phyloP scores from a whole-genome alignment of 306 rosid genomes.

The Malus orientalis region DNA sequence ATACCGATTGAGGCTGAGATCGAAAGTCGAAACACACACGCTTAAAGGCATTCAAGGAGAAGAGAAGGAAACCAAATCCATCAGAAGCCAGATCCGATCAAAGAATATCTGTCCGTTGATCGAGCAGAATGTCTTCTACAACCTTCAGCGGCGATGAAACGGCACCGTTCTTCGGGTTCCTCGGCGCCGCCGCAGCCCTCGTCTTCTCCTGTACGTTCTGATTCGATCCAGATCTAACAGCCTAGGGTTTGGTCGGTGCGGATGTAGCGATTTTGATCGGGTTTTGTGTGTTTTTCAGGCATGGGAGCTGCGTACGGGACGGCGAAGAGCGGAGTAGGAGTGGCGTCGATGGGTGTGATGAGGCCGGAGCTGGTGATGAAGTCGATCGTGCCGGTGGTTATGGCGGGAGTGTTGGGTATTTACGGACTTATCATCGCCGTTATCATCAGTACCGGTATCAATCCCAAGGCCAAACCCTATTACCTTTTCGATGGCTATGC shows the following conservation, averaged over 20 bases:
- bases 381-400: conserved; percentile 58
- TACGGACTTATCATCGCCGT: conserved; percentile 53
- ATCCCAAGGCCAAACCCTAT: conserved; percentile 58
- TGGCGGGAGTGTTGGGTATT: conserved; percentile 60
- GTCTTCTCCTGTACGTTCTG: conserved; percentile 41
- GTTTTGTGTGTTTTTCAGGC: conserved; percentile 22
- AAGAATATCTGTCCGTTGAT: neutral
- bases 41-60: neutral
- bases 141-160: conserved; percentile 58
- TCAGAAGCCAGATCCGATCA: neutral
- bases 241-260: neutral
- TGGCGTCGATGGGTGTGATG: conserved; percentile 63
- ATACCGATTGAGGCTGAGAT: neutral
- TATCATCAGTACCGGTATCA: conserved; percentile 51
- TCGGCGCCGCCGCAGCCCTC: conserved; percentile 59
- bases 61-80: neutral
- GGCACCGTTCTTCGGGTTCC: conserved; percentile 58
- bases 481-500: conserved; percentile 58
- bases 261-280: conserved; percentile 8
- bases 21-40: neutral
- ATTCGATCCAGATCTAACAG: neutral
- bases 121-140: conserved; percentile 20
- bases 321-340: conserved; percentile 57
- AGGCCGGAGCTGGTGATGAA: conserved; percentile 63
- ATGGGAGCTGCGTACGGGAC: conserved; percentile 64